Conservation (phyloP, 371 early-diverging fungal genomes). For the Umbelopsis sp. region DNA sequence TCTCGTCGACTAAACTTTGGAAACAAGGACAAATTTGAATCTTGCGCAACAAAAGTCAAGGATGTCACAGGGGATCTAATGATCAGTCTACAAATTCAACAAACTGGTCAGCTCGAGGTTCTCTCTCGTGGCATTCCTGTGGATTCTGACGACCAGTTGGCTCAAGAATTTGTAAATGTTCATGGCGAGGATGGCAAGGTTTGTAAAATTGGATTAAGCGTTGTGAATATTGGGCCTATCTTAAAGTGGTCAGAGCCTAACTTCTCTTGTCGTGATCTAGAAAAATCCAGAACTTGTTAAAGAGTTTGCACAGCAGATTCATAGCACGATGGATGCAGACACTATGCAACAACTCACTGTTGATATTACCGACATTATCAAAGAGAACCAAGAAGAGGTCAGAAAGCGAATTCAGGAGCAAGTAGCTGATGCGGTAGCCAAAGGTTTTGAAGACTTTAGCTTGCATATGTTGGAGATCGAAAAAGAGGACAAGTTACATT, state of each 20-base stretch:
- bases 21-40: slow-evolving; percentile 45
- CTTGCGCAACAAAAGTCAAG: slow-evolving; percentile 33
- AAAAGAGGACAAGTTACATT: slow-evolving; percentile 36
- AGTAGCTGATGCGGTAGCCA: slow-evolving; percentile 37
- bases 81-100: slow-evolving; percentile 54
- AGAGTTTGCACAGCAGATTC: slow-evolving; percentile 45
- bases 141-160: slow-evolving; percentile 44
- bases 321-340: slow-evolving; percentile 38
- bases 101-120: slow-evolving; percentile 46
- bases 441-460: slow-evolving; percentile 45
- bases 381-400: slow-evolving; percentile 38
- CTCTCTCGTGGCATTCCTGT: slow-evolving; percentile 33
- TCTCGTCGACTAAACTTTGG: slow-evolving; percentile 48
- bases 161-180: slow-evolving; percentile 35
- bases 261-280: slow-evolving; percentile 20
- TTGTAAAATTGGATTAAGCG: background rate
- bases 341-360: slow-evolving; percentile 47
- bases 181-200: slow-evolving; percentile 42
- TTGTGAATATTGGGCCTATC: background rate
- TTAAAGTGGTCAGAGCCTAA: no score
- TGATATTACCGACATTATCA: slow-evolving; percentile 39
- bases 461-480: slow-evolving; percentile 30
- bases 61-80: slow-evolving; percentile 44
- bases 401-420: slow-evolving; percentile 36
- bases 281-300: slow-evolving; percentile 42